A percentile compares a stretch with the other conserved stretches of the same genome.
Conservation (phyloP, 768 basidiomycete species). For the Leccinum sublutescens region DNA sequence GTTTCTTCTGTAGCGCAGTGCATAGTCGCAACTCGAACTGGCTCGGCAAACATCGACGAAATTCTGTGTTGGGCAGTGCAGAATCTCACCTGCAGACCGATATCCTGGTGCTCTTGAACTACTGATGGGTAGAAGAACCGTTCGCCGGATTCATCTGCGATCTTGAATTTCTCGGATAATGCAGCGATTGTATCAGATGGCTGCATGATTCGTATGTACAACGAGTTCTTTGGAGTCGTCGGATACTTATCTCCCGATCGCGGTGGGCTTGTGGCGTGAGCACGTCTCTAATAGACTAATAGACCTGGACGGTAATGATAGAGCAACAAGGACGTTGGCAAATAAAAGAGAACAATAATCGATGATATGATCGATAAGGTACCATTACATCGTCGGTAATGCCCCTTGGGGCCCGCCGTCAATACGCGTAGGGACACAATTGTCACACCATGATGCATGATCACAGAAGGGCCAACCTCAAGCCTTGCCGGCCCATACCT, state of each 20-base stretch:
- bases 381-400: too few relatives aligned
- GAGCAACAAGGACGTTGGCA: too few relatives aligned
- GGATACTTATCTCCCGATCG: neutral
- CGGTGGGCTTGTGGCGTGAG: constrained; percentile 6
- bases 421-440: neutral
- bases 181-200: constrained; percentile 52
- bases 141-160: constrained; percentile 61
- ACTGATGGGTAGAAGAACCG: constrained; percentile 79
- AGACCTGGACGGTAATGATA: too few relatives aligned
- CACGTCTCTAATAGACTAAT: too few relatives aligned
- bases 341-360: too few relatives aligned
- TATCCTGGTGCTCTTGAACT: constrained; percentile 56
- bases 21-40: constrained; percentile 89
- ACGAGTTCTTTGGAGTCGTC: too few relatives aligned
- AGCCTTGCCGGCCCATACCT: constrained; percentile 55
- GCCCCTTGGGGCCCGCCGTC: too few relatives aligned
- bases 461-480: constrained; percentile 32
- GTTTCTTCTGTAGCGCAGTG: constrained; percentile 82
- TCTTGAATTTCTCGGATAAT: constrained; percentile 54
- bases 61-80: neutral
- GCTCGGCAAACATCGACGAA: neutral
- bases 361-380: too few relatives aligned
- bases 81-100: constrained; percentile 58
- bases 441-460: neutral
- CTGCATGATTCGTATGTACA: constrained; percentile 11